Conservation (phyloP, 768 basidiomycete genomes). For the Lactarius akahatsu region DNA sequence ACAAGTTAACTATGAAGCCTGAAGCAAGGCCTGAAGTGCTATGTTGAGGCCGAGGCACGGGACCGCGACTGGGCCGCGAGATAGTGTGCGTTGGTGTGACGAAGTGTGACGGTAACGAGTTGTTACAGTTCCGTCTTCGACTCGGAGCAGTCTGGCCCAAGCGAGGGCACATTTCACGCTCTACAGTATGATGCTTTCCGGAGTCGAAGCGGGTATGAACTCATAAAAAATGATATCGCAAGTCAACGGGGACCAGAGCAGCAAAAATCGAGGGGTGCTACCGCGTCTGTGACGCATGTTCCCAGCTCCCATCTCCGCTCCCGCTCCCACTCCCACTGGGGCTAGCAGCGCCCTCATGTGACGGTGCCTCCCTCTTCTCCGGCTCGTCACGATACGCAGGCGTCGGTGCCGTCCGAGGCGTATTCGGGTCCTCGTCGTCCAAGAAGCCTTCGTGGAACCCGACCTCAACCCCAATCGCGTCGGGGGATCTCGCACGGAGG, state of each 20-base stretch:
- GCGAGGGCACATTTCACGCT: no score
- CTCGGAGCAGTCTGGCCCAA: no score
- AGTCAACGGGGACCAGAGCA: background rate
- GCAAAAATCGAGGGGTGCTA: conserved; percentile 29
- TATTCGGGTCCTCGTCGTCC: conserved; percentile 66
- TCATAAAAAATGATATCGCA: background rate
- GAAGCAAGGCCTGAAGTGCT: no score
- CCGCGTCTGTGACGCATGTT: conserved; percentile 55
- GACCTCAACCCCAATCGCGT: conserved; percentile 33
- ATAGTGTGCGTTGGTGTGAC: no score
- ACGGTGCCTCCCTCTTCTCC: conserved; percentile 28
- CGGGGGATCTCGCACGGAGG: conserved; percentile 45
- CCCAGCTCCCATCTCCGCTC: conserved; percentile 69
- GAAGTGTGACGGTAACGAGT: no score
- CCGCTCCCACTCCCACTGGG: conserved; percentile 34
- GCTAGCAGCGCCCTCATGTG: background rate
- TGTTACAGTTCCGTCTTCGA: no score
- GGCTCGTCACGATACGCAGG: conserved; percentile 57
- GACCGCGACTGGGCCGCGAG: no score
- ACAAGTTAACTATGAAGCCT: no score
- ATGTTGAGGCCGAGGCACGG: no score
- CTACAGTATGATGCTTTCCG: no score
- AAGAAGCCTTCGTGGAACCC: conserved; percentile 79
- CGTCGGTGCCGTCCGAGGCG: conserved; percentile 31
- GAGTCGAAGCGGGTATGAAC: background rate